phyloP scores from a whole-genome alignment of 345 rosid species.

The Gossypium thurberi region DNA sequence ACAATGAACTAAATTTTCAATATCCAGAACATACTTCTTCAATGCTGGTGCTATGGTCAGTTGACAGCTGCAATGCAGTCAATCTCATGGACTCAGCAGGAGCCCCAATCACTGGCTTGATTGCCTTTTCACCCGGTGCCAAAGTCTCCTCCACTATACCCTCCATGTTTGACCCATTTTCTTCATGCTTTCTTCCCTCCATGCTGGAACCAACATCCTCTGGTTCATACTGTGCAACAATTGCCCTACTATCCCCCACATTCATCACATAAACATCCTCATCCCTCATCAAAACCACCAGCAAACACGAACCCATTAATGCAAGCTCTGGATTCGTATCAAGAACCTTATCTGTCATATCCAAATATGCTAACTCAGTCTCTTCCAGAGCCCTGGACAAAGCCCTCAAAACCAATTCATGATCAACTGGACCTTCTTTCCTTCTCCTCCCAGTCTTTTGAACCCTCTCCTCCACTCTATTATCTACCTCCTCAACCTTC shows the following conservation, averaged over 20 bases:
- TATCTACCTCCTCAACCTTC: conserved; percentile 45
- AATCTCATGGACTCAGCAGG: conserved; percentile 39
- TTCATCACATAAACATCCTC: conserved; percentile 97
- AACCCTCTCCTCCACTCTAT: conserved; percentile 49
- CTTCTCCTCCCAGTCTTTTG: conserved; percentile 49
- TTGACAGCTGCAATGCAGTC: conserved; percentile 82
- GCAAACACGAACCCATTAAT: conserved; percentile 91
- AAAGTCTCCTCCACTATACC: conserved; percentile 40
- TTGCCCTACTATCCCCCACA: conserved; percentile 95
- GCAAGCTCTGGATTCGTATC: conserved; percentile 89
- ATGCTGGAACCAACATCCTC: conserved; percentile 38
- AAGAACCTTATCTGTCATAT: conserved; percentile 89
- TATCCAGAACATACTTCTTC: conserved; percentile 66
- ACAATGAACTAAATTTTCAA: not conserved
- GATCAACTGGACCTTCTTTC: conserved; percentile 79
- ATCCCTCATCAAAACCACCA: conserved; percentile 90
- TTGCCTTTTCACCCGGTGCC: conserved; percentile 20
- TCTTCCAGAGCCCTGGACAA: conserved; percentile 75
- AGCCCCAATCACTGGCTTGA: conserved; percentile 25
- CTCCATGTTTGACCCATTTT: conserved; percentile 34
- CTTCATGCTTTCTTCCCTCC: conserved; percentile 22
- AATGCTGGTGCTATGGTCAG: conserved; percentile 92
- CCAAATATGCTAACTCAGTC: conserved; percentile 77
- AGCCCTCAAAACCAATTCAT: conserved; percentile 68
- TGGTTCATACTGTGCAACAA: conserved; percentile 69